These are phyloP conservation scores for Phytophthora pini DNA, from an alignment of 352 stramenopile genomes.

Conservation along the genomic window DNA sequence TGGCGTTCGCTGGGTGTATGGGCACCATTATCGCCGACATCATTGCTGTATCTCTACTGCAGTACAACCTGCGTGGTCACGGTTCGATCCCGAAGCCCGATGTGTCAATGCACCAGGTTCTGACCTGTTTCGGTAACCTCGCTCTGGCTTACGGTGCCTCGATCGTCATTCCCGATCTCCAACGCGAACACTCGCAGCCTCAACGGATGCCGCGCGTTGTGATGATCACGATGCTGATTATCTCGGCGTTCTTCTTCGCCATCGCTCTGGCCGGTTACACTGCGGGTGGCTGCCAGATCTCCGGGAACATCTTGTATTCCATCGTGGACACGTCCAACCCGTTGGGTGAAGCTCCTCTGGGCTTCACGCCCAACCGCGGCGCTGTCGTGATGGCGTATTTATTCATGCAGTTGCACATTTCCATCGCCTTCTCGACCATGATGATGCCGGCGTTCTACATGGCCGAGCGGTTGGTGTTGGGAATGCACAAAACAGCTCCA, in stretches of 20 bases:
- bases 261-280: constrained; percentile 19
- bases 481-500: constrained; percentile 35
- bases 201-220: constrained; percentile 25
- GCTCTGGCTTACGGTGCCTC: constrained; percentile 18
- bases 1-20: constrained; percentile 28
- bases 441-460: constrained; percentile 57
- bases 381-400: constrained; percentile 51
- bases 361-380: constrained; percentile 49
- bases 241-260: constrained; percentile 27
- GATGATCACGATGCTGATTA: constrained; percentile 16
- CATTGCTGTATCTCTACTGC: too few species aligned
- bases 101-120: constrained; percentile 12
- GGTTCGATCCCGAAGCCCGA: constrained; percentile 27
- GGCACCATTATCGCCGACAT: constrained; percentile 29
- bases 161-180: constrained; percentile 20
- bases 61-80: constrained; percentile 28
- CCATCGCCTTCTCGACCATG: constrained; percentile 55
- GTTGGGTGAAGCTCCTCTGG: constrained; percentile 32
- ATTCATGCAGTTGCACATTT: constrained; percentile 53
- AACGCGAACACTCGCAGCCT: constrained; percentile 23
- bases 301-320: constrained; percentile 23
- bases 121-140: constrained; percentile 24
- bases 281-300: constrained; percentile 24
- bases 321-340: constrained; percentile 26
- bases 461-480: constrained; percentile 18